A percentile compares a stretch with the other conserved stretches of the same genome.
phyloP scores from a whole-genome alignment of 768 basidiomycete genomes.

The Kwoniella shandongensis region DNA sequence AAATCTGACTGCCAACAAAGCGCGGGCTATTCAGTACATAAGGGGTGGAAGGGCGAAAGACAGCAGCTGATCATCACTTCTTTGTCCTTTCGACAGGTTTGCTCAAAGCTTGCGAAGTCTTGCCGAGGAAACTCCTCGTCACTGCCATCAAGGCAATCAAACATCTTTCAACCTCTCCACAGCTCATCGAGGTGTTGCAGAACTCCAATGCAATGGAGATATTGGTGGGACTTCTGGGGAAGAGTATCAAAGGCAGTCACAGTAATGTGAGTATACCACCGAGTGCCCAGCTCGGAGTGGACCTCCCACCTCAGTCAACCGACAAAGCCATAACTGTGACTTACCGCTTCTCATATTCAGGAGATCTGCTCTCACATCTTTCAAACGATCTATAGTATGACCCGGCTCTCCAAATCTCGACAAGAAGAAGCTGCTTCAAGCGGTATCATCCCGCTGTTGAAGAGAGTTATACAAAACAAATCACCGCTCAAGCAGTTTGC shows the following conservation, averaged over 20 bases:
- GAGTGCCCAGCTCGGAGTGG: too few species aligned
- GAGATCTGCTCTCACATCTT: slow-evolving; percentile 97
- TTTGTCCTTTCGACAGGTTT: slow-evolving; percentile 62
- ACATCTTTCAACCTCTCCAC: slow-evolving; percentile 90
- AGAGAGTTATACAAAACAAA: slow-evolving; percentile 79
- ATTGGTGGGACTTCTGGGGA: slow-evolving; percentile 78
- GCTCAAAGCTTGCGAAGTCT: slow-evolving; percentile 77
- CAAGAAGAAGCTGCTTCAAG: slow-evolving; percentile 97
- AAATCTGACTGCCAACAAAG: background rate
- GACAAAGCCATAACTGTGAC: too few species aligned
- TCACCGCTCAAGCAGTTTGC: slow-evolving; percentile 97
- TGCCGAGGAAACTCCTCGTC: slow-evolving; percentile 85
- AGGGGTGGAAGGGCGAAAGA: too few species aligned
- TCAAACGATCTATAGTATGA: slow-evolving; percentile 95
- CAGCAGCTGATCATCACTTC: too few species aligned
- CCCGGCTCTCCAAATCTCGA: slow-evolving; percentile 85
- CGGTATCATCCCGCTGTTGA: slow-evolving; percentile 87
- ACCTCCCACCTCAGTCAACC: too few species aligned
- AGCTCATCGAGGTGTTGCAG: slow-evolving; percentile 85
- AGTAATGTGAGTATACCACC: slow-evolving; percentile 64
- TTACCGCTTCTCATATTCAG: too few species aligned
- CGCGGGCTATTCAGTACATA: too few species aligned
- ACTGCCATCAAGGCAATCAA: slow-evolving; percentile 92
- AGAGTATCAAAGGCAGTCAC: slow-evolving; percentile 73
- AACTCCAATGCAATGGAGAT: slow-evolving; percentile 94